These are phyloP conservation scores for Apium graveolens DNA, from an alignment of 129 eudicot species.

Conservation along the genomic window DNA sequence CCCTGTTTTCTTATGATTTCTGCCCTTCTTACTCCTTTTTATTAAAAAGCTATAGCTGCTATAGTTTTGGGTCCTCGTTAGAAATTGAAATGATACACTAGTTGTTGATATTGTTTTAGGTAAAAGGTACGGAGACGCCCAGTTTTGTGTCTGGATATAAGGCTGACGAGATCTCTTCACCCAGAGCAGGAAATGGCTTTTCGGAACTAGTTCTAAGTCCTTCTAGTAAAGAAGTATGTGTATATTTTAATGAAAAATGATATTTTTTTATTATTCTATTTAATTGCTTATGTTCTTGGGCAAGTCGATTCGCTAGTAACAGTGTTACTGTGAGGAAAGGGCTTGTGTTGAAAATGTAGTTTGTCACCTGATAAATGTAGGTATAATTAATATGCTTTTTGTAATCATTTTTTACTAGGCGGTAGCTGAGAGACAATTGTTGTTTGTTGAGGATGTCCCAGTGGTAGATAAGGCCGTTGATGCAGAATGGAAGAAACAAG, in stretches of 20 bases:
- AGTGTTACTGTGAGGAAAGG: not conserved
- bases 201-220: constrained; percentile 43
- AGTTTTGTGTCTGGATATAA: constrained; percentile 48
- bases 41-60: not conserved
- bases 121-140: constrained; percentile 34
- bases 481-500: constrained; percentile 19
- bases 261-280: not conserved
- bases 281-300: not conserved
- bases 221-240: constrained; percentile 46
- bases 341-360: not conserved
- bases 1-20: constrained; percentile 22
- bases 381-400: too few species aligned
- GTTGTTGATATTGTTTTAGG: constrained; percentile 15
- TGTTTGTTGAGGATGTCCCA: constrained; percentile 24
- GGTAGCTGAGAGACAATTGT: not conserved
- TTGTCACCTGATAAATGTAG: not conserved
- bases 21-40: not conserved
- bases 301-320: not conserved
- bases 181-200: constrained; percentile 30
- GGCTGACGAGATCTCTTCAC: constrained; percentile 40
- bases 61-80: not conserved
- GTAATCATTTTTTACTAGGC: constrained; percentile 9
- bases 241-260: not conserved
- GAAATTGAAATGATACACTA: not conserved
- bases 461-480: constrained; percentile 27